Evolutionary conservation across 1,284 basidiomycete species (phyloP), one percentile per base, ranked within the genome.

Genomic region (Ceratobasidium theobromae): DNA sequence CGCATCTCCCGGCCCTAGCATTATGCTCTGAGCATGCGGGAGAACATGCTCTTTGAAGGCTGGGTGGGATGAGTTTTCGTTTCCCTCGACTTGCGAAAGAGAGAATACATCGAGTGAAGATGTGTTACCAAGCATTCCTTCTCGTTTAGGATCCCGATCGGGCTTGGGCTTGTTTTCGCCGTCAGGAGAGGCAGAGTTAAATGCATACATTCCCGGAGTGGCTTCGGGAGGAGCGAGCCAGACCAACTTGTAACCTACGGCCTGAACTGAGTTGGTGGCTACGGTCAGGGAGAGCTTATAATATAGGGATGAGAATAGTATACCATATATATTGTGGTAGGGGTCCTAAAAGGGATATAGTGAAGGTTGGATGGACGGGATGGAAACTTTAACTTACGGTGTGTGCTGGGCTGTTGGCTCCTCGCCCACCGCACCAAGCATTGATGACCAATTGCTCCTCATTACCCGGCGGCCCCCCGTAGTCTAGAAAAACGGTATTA

Each of bases 321-420:
- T 76, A 93, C 93, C 86, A 75, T 92, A 98, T 70, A 89, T 84
- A 75, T 99, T 99, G 78, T 85, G 93, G 77, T 88, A 97, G 0
- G 95, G 95, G 74, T 99, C 96, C 92, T 95, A 62, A 28, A 68
- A 25, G 43, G 14, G 38, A n/a, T 40, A 60, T 53, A 70, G 25
- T 51, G 51, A 51, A 38, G 60, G 45, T 28, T 40, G 46, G 43
- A 16, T 21, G 25, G 16, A 54, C 65, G 69, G 68, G 70, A 43
- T 43, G 6, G 53, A 18, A 18, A 4, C 52, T 43, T 30, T 58
- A 3, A 81, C 88, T 72, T 76, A 92, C 92, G n/a, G 87, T 93
- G 77, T 99, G 96, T 1, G 96, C 92, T 2, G 95, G 95, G 8
- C 90, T 93, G 52, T 88, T 74, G 0, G 91, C 87, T 16, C 84